Percentiles rank a stretch among this genome's conserved stretches.
These are phyloP conservation scores for Inga oerstediana DNA, from an alignment of 306 rosid genomes.

Conservation along the genomic window DNA sequence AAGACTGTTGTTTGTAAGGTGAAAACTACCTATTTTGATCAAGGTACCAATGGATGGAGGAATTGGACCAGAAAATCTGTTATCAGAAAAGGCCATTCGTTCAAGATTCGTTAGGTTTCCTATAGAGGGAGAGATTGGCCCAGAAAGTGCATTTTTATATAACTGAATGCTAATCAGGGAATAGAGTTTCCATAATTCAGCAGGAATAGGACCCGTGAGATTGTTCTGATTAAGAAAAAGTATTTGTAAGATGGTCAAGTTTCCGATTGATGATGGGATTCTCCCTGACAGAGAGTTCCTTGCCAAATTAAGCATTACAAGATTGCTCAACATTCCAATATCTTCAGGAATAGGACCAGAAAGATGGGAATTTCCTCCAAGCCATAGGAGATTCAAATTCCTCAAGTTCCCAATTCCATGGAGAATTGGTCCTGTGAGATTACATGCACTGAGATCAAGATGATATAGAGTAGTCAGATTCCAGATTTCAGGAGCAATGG, in stretches of 20 bases:
- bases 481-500: not conserved
- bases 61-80: too few species aligned
- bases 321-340: too few species aligned
- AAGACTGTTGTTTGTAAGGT: too few species aligned
- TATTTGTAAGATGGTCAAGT: too few species aligned
- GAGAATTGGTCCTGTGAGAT: not conserved
- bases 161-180: not conserved
- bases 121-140: not conserved
- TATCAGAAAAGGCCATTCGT: too few species aligned
- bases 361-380: not conserved
- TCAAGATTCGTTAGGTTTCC: not conserved
- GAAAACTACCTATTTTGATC: too few species aligned
- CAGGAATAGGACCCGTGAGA: too few species aligned
- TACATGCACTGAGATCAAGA: not conserved
- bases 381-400: not conserved
- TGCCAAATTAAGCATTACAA: too few species aligned
- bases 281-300: too few species aligned
- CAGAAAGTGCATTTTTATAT: not conserved
- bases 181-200: not conserved
- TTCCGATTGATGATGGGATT: too few species aligned
- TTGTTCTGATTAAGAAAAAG: too few species aligned
- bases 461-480: not conserved
- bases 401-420: not conserved
- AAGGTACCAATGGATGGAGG: too few species aligned
- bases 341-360: not conserved